A percentile compares a stretch with the other conserved stretches of the same genome.
Conservation (phyloP, 2,329 filamentous ascomycete genomes). For the Paecilomyces sp. region DNA sequence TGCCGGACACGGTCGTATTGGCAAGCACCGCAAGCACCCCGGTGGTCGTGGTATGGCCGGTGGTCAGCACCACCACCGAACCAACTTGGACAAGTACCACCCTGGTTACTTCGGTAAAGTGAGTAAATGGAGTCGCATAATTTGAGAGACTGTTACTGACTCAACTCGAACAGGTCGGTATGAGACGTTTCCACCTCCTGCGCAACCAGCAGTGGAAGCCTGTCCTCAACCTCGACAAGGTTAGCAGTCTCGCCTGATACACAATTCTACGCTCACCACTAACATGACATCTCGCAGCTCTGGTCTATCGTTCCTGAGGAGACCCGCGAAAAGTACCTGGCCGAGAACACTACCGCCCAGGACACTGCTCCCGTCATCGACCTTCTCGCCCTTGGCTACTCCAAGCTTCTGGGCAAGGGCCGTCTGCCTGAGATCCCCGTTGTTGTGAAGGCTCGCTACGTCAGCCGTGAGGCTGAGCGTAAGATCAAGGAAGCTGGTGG, state of each 20-base stretch:
- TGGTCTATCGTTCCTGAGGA: conserved; percentile 92
- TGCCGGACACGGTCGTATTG: conserved; percentile 95
- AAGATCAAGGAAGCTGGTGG: conserved; percentile 99
- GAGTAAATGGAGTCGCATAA: neutral
- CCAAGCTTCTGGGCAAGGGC: conserved; percentile 98
- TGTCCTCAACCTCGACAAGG: conserved; percentile 97
- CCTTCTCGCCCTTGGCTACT: conserved; percentile 93
- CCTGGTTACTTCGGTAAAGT: conserved; percentile 96
- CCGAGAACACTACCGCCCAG: conserved; percentile 60
- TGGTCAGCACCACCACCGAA: conserved; percentile 98
- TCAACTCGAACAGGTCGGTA: conserved; percentile 56
- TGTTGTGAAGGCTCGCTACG: conserved; percentile 90
- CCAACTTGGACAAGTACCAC: conserved; percentile 90
- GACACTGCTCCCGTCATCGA: conserved; percentile 95
- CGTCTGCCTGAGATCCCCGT: conserved; percentile 87
- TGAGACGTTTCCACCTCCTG: conserved; percentile 95
- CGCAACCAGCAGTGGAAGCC: conserved; percentile 98
- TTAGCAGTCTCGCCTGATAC: conserved; percentile 31
- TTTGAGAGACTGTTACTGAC: neutral
- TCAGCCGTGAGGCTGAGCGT: conserved; percentile 92
- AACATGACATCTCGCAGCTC: conserved; percentile 51
- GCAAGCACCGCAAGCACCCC: conserved; percentile 94
- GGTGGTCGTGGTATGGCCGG: conserved; percentile 82
- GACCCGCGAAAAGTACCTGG: conserved; percentile 86
- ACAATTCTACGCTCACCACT: neutral